These are phyloP conservation scores for Podaxis sp. DNA, from an alignment of 768 basidiomycete species.

Conservation along the genomic window DNA sequence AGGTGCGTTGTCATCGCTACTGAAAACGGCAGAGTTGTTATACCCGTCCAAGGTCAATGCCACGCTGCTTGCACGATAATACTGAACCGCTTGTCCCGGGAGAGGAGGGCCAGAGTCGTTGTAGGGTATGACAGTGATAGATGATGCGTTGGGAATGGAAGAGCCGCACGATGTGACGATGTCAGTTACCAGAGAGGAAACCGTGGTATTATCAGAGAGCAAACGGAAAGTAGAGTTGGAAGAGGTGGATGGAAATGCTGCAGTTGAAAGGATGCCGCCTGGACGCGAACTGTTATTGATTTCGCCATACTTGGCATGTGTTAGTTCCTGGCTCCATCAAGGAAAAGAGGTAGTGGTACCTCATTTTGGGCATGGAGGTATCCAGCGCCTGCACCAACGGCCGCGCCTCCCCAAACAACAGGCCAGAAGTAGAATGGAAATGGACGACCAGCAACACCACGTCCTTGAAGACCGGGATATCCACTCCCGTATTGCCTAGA, in stretches of 20 bases:
- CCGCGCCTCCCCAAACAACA: constrained; percentile 42
- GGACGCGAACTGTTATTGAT: constrained; percentile 46
- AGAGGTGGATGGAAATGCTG: constrained; percentile 39
- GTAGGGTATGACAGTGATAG: constrained; percentile 28
- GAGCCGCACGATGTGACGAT: constrained; percentile 42
- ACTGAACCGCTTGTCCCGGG: constrained; percentile 61
- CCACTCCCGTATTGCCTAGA: constrained; percentile 61
- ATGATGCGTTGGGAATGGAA: constrained; percentile 22
- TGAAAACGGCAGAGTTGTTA: constrained; percentile 56
- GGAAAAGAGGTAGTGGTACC: constrained; percentile 12
- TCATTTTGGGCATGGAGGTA: constrained; percentile 36
- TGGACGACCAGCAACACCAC: constrained; percentile 46
- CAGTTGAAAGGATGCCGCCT: constrained; percentile 47
- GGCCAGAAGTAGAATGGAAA: constrained; percentile 76
- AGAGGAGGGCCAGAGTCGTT: constrained; percentile 34
- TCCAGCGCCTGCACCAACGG: constrained; percentile 20
- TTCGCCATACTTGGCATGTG: constrained; percentile 26
- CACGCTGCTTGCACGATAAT: constrained; percentile 67
- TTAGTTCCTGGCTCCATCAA: not conserved
- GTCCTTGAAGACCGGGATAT: constrained; percentile 49
- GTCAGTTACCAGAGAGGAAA: constrained; percentile 40
- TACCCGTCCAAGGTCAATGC: constrained; percentile 64
- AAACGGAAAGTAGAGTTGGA: constrained; percentile 44
- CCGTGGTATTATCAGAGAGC: constrained; percentile 48
- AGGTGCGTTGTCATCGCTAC: constrained; percentile 36